Percentiles rank a stretch among this genome's conserved stretches.
Conservation (phyloP, 1,284 basidiomycete genomes). For the Cutaneotrichosporon curvatum region DNA sequence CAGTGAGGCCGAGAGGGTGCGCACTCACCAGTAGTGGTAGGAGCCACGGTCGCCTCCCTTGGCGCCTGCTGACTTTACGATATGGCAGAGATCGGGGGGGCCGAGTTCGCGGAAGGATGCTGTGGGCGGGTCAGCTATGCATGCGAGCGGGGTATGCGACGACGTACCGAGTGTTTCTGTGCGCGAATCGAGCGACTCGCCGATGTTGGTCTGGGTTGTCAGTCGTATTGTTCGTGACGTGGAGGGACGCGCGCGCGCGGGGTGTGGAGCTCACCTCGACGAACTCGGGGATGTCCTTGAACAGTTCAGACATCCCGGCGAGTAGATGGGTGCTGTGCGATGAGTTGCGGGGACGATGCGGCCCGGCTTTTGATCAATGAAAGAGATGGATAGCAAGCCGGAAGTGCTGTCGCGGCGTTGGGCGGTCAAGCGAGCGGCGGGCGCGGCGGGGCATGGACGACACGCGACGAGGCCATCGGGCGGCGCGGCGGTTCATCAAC, state of each 20-base stretch:
- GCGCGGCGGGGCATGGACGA: background rate
- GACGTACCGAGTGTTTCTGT: slow-evolving; percentile 83
- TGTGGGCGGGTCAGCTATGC: slow-evolving; percentile 42
- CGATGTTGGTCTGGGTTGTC: slow-evolving; percentile 67
- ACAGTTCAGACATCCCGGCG: slow-evolving; percentile 47
- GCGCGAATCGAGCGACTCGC: slow-evolving; percentile 78
- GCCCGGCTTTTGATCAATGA: background rate
- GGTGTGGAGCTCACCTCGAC: slow-evolving; percentile 53
- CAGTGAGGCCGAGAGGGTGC: background rate
- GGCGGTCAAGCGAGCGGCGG: background rate
- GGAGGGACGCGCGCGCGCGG: background rate
- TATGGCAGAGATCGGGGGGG: slow-evolving; percentile 92
- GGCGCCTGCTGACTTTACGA: slow-evolving; percentile 80
- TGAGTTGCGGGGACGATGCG: no score
- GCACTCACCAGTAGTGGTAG: slow-evolving; percentile 64
- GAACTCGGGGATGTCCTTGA: slow-evolving; percentile 62
- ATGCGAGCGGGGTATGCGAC: no score
- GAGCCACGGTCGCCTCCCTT: slow-evolving; percentile 78
- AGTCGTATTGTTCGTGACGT: background rate
- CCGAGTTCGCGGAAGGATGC: slow-evolving; percentile 93
- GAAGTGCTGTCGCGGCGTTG: no score
- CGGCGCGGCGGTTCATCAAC: background rate
- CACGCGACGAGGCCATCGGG: background rate
- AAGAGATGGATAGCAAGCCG: no score
- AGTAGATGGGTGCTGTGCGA: background rate